Base-by-base conservation (phyloP, 805 yeast species). In the Trichomonascus vanleenenianus region DNA sequence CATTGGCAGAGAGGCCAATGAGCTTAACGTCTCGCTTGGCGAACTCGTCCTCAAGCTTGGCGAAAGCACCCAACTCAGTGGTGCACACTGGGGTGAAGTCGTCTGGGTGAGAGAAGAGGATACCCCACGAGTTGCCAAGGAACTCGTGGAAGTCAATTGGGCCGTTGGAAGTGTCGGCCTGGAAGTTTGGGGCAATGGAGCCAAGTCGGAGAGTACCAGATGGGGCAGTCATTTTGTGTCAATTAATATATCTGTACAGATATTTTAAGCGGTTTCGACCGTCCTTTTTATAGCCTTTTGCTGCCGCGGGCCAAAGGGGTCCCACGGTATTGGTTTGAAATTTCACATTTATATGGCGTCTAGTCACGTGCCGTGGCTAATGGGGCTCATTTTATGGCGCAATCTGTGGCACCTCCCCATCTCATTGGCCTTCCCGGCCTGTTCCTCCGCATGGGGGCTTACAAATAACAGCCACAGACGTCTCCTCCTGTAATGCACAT, bases 51-150 rank as follows among this genome's bases (percentile, higher is more conserved):
- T 87, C 87, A 68, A 89, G 80, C 62, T 82, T 77, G 56, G 96
- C 93, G 62, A 88, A 89, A 10, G 96, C 96, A 57, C 96, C 96
- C 63, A 88, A 76, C 74, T 88, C 97, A 48, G 96, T 88, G 61
- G 96, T 89, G 71, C 97, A 88, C 48, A 88, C 96, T 40, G 97
- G 97, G 16, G 97, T 88, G 76, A 85, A 89, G 66, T 89, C 97
- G 54, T 87, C 96, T 53, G 97, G 97, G 67, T 88, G 97, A 11
- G 96, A 86, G 72, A 88, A 88, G 56, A 88, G 73, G 43, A 88
- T 81, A 46, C 81, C 82, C 97, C 97, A 88, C 30, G 80, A 74
- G 68, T 84, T 78, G 40, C 91, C 94, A 56, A 87, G 72, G 74
- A 72, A 88, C 55, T 88, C 82, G 72, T 88, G 91, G 81, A 88